Evolutionary conservation across 768 basidiomycete species (phyloP).

Genomic region (Lactarius trivialis): DNA sequence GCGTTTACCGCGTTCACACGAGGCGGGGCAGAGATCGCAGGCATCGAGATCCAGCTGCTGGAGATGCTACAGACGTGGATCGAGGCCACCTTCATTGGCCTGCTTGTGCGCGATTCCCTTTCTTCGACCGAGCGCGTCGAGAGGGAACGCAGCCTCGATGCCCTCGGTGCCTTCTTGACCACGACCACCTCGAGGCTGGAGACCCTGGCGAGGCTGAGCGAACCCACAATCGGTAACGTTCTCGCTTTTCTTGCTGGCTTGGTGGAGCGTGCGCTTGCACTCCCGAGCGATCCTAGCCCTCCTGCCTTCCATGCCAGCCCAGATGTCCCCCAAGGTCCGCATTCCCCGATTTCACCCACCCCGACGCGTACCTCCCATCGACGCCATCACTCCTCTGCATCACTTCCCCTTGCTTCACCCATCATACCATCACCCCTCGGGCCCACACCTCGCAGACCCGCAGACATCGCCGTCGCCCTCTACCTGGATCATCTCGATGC

Average conservation of each 20-base stretch:
- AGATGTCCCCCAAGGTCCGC: conserved; percentile 21
- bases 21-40: conserved; percentile 52
- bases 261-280: conserved; percentile 46
- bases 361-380: conserved; percentile 38
- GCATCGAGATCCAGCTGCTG: conserved; percentile 55
- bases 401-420: conserved; percentile 39
- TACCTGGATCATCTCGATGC: conserved; percentile 60
- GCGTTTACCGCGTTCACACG: conserved; percentile 60
- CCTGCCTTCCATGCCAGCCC: conserved; percentile 28
- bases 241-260: conserved; percentile 55
- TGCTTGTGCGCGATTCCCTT: conserved; percentile 30
- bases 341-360: conserved; percentile 19
- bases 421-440: conserved; percentile 28
- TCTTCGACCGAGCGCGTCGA: conserved; percentile 41
- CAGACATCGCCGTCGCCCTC: conserved; percentile 56
- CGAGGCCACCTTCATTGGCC: conserved; percentile 52
- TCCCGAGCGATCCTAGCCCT: conserved; percentile 21
- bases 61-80: conserved; percentile 60
- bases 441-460: conserved; percentile 39
- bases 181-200: conserved; percentile 44
- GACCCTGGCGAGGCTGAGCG: conserved; percentile 53
- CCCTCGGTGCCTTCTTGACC: conserved; percentile 52
- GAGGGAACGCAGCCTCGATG: conserved; percentile 56
- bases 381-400: conserved; percentile 57
- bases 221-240: conserved; percentile 49